These are phyloP conservation scores for Diaporthe citri DNA, from an alignment of 2,329 filamentous ascomycete species.

Conservation along the genomic window DNA sequence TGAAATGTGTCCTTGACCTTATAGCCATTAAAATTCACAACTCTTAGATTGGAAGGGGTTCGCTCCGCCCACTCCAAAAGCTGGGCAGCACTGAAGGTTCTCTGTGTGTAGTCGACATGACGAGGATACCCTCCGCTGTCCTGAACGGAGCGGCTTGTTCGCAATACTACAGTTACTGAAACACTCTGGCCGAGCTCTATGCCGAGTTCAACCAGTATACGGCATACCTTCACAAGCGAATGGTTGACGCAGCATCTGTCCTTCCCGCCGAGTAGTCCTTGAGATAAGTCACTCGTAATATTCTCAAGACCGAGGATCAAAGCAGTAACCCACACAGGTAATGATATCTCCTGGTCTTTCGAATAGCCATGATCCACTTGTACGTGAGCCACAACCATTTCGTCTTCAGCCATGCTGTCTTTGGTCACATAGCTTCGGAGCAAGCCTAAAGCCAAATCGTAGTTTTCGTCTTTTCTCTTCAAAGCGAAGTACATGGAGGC, in stretches of 20 bases:
- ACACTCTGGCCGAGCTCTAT: neutral
- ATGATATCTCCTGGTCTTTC: too few species aligned
- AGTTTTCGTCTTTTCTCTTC: neutral
- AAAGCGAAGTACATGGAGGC: neutral
- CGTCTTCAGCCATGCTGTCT: too few species aligned
- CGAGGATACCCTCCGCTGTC: too few species aligned
- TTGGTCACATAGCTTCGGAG: neutral
- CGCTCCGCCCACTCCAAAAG: neutral
- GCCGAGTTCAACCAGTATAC: neutral
- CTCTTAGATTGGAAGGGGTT: too few species aligned
- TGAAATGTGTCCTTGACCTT: too few species aligned
- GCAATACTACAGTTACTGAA: neutral
- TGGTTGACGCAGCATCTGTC: too few species aligned
- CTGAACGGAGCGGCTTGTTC: too few species aligned
- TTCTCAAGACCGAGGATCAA: neutral
- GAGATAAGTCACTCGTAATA: too few species aligned
- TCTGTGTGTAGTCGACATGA: neutral
- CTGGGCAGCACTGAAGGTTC: neutral
- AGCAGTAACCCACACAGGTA: neutral
- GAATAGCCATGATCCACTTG: too few species aligned
- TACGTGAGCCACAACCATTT: too few species aligned
- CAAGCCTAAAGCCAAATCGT: neutral
- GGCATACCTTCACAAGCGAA: neutral
- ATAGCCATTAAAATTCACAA: neutral
- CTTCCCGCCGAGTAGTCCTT: too few species aligned